Evolutionary conservation across 2,329 filamentous ascomycete genomes (phyloP), one percentile per base, ranked within the genome.

Genomic region (Pyrenophora graminea): DNA sequence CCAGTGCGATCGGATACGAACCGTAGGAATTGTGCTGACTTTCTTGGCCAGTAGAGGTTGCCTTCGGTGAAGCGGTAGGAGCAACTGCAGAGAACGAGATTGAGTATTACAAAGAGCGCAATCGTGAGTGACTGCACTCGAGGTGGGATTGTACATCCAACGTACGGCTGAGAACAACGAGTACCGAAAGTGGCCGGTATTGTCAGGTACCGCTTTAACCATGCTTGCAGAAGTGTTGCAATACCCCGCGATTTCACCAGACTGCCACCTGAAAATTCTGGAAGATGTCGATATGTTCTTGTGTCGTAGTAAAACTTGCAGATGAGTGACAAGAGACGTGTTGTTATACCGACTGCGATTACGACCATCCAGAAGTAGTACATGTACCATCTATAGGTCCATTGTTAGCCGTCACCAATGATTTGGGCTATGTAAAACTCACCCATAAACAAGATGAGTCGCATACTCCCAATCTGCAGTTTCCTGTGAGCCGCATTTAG

Each of bases 1-100:
- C 86, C 85, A 0, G 85, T 85, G 8, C 86, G 79, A 53, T 88
- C 85, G 0, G 83, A 82, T 0, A 84, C 75, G 48, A 85, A 87
- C 1, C 85, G 81, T 53, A 76, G 67, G 4, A 78, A 48, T 56
- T 83, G 80, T 4, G 55, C 53, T 2, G 59, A 61, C 19, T 64
- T 59, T 3, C 63, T 47, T 9, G 70, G 63, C 63, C 68, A 74
- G 31, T 79, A 80, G 5, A 80, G 71, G 50, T 82, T 82, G 9
- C 73, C 76, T 3, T 66, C 50, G 9, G 79, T 78, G 0, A 77
- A 59, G 4, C 72, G 69, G 55, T 82, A 82, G 6, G 69, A 74
- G n/a, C 77, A 67, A 13, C 69, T 67, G 33, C 74, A 79, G 2
- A 81, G 56, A 3, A 76, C 44, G 3, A 75, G 62, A 42, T 77